Percentiles rank a stretch among this genome's conserved stretches.
Conservation (phyloP, 208 protist genomes). For the Acanthamoeba triangularis region DNA sequence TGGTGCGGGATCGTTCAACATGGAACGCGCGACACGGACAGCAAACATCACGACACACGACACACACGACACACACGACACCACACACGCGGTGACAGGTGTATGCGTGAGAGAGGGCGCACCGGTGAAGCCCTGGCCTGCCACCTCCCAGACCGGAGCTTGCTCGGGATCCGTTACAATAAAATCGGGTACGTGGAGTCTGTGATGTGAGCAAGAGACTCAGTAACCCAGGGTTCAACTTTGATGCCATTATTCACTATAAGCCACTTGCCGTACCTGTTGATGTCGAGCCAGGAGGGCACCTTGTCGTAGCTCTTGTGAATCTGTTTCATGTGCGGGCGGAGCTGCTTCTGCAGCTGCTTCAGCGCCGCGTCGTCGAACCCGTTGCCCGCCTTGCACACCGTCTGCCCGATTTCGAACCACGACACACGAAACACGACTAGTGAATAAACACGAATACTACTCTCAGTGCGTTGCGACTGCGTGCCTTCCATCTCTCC, state of each 20-base stretch:
- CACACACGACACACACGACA: neutral
- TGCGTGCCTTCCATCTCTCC: conserved; percentile 88
- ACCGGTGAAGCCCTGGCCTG: conserved; percentile 90
- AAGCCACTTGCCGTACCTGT: neutral
- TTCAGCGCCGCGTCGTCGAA: conserved; percentile 89
- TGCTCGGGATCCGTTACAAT: conserved; percentile 88
- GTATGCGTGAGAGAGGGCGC: neutral
- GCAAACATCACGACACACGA: too few relatives aligned
- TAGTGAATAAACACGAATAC: neutral
- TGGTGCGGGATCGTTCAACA: too few relatives aligned
- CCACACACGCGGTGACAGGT: neutral
- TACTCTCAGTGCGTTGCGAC: too few relatives aligned
- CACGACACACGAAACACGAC: neutral
- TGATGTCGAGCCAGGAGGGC: conserved; percentile 89
- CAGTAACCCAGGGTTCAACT: neutral
- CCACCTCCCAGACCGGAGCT: conserved; percentile 92
- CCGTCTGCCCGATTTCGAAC: conserved; percentile 56
- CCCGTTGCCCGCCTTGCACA: conserved; percentile 92
- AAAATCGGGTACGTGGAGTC: conserved; percentile 89
- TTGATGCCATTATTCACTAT: neutral
- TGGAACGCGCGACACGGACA: too few relatives aligned
- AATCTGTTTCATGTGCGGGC: conserved; percentile 83
- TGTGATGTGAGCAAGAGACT: conserved; percentile 31
- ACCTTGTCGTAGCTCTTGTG: conserved; percentile 65
- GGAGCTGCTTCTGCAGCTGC: conserved; percentile 89